Conservation (phyloP, 208 protist genomes). For the Leishmania amazonensis region DNA sequence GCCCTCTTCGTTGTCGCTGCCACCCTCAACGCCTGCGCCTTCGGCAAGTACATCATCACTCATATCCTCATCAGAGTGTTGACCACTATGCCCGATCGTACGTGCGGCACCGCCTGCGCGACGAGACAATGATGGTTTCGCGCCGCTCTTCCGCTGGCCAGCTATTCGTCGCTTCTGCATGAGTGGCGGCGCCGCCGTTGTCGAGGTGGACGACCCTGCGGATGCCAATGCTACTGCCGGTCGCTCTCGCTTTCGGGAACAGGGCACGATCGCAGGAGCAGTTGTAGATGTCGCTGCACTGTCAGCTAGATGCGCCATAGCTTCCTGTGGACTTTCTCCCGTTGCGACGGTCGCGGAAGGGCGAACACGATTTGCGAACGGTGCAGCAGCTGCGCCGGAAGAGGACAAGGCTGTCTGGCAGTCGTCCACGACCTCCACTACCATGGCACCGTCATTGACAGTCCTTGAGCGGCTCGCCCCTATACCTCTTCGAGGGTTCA, state of each 20-base stretch:
- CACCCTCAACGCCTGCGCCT: too few species aligned
- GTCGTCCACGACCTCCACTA: not conserved
- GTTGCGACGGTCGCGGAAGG: not conserved
- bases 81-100: not conserved
- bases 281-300: not conserved
- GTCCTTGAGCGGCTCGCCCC: not conserved
- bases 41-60: not conserved
- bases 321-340: not conserved
- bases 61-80: not conserved
- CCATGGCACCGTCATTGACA: not conserved
- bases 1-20: not conserved
- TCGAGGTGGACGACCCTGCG: not conserved
- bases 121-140: not conserved
- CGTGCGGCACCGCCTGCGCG: not conserved
- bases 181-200: not conserved
- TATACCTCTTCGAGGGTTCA: conserved; percentile 18
- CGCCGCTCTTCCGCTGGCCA: not conserved
- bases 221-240: not conserved
- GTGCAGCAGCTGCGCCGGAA: not conserved
- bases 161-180: not conserved
- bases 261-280: not conserved
- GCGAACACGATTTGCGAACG: too few species aligned
- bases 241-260: not conserved
- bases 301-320: not conserved
- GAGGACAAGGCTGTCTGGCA: not conserved